Evolutionary conservation across 306 rosid species (phyloP), one percentile per base, ranked within the genome.

Genomic region (Cercis canadensis): DNA sequence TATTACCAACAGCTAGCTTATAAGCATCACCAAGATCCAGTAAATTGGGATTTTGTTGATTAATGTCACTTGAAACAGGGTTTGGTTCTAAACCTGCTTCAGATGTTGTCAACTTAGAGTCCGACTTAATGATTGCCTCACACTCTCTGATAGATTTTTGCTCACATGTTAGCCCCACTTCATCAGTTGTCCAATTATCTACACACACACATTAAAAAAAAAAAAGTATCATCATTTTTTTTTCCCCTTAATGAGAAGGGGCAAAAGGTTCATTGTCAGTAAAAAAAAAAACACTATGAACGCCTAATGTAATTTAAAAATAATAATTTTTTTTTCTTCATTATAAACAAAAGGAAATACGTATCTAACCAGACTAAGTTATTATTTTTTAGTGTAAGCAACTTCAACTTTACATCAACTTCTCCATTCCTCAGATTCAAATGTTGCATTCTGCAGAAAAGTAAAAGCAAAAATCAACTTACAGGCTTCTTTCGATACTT

Each of bases 11-110:
- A 78, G 88, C 89, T 52, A 89, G 81, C 73, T 86, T 95, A 82
- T 95, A 95, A 80, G 99, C 96, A 86, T 91, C 99, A 41, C 96
- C 97, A 34, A 91, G 89, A 72, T 95, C 97, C 79, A 95, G 75
- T 59, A 63, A 74, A 73, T 36, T 79, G 24, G 86, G 69, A 67
- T 69, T 74, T 77, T 85, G 87, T 67, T 80, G 92, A 81, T 74
- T 79, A 66, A 34, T 62, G 15, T 84, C 93, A 57, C 80, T 75
- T 57, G 86, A 76, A 74, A 78, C 66, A 4, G 75, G 19, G 43
- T 37, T 69, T 69, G 81, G 54, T 72, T 84, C 96, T 40, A 66
- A 61, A 72, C 78, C 80, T 75, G 63, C 81, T 84, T 87, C 87
- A n/a, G 90, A 86, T 67, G 87, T 43, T 62, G 68, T 55, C 16